phyloP scores from a whole-genome alignment of 73 alveolate genomes.

The Uronychia setigera region DNA sequence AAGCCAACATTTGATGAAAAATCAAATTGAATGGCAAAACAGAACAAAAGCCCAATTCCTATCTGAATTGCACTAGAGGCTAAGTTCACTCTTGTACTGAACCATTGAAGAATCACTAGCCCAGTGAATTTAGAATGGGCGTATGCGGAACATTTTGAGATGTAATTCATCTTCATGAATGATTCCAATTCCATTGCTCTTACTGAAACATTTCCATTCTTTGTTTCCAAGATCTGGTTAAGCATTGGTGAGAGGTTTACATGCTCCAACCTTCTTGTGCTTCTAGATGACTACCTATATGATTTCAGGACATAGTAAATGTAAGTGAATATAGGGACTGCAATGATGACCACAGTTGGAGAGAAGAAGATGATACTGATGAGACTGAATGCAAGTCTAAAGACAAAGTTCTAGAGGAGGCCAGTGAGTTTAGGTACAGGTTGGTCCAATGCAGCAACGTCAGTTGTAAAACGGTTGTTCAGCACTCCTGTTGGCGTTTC shows the following conservation, averaged over 20 bases:
- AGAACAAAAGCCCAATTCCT: background rate
- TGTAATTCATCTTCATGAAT: background rate
- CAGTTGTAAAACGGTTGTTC: constrained; percentile 87
- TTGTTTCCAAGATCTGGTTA: background rate
- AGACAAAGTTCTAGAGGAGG: background rate
- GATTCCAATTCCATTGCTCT: background rate
- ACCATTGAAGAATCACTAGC: background rate
- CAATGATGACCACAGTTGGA: background rate
- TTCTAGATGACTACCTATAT: background rate
- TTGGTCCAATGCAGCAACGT: constrained; percentile 68
- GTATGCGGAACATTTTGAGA: background rate
- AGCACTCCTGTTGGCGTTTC: constrained; percentile 92
- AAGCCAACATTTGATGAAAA: background rate
- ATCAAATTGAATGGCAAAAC: background rate
- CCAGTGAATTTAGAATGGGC: background rate
- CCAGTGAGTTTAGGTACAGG: background rate
- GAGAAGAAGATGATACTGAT: background rate
- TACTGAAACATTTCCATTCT: background rate
- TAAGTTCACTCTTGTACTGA: background rate
- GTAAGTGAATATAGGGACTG: background rate
- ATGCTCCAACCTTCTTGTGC: background rate
- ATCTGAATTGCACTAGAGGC: background rate
- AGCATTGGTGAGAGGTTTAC: background rate
- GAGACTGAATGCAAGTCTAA: background rate
- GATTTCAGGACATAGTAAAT: background rate